phyloP scores from a whole-genome alignment of 306 rosid genomes.

The Pachyrhizus erosus region DNA sequence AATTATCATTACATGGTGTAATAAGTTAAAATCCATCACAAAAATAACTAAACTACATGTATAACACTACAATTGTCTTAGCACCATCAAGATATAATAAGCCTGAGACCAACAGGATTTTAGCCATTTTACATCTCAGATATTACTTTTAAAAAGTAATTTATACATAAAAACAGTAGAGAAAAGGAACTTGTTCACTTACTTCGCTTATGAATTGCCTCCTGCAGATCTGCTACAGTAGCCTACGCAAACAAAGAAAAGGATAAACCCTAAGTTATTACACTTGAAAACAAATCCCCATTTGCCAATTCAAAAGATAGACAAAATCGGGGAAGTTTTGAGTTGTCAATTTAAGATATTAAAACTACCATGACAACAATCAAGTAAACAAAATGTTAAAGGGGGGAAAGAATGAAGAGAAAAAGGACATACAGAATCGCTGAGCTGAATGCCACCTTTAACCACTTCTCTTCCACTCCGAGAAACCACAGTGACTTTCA shows the following conservation, averaged over 20 bases:
- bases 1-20: conserved; percentile 8
- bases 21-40: neutral
- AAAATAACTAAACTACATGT: conserved; percentile 14
- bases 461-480: conserved; percentile 84
- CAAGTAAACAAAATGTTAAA: neutral
- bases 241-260: conserved; percentile 61
- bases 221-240: conserved; percentile 94
- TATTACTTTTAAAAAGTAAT: neutral
- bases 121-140: conserved; percentile 7
- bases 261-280: conserved; percentile 30
- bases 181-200: conserved; percentile 47
- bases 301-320: neutral
- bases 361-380: conserved; percentile 6
- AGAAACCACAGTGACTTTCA: conserved; percentile 86
- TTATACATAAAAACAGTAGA: neutral
- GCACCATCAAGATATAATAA: neutral
- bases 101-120: neutral
- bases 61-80: neutral
- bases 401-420: neutral
- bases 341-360: conserved; percentile 8
- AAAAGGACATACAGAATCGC: conserved; percentile 67
- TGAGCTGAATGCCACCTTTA: conserved; percentile 82
- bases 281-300: conserved; percentile 20
- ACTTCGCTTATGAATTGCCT: conserved; percentile 82
- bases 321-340: neutral